Base-by-base conservation (phyloP, 1,284 basidiomycete species). In the Cryptococcus neoformans region DNA sequence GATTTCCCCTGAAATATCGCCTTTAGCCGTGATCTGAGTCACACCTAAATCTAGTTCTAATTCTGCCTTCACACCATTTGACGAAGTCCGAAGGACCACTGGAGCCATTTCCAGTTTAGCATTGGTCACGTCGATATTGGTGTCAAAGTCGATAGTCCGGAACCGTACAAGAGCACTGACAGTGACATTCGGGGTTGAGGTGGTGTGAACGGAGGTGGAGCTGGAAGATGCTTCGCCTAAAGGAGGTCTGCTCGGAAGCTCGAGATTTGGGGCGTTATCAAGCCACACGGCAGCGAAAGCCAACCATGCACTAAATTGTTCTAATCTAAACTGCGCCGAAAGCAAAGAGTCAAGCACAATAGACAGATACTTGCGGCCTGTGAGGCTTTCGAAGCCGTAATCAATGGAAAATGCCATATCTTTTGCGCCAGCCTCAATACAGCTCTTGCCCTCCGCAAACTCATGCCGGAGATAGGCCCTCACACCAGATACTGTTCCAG, bases 401-500 rank as follows among this genome's bases (percentile, higher is more conserved):
- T 66, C 59, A 8, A 73, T 53, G 3, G 71, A 66, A 56, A 75
- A 75, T 2, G 67, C 67, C 60, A 77, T 53, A 56, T 76, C 74
- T 49, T 72, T 73, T 9, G 73, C 68, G 5, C 73, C 68, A 2
- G 72, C 73, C 45, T 71, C 68, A 44, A 75, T 62, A 51, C 73
- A 74, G 38, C 67, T 71, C 35, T 64, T 60, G 35, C 65, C 68
- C 38, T 71, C 67, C 11, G 68, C 79, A 5, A 83, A 85, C 64
- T 82, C 87, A 56, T 83, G 90, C 60, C 88, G 87, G 40, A 94
- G 80, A 8, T 87, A 85, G 37, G 87, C 79, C 1, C 87, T 87
- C 21, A 94, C 81, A 1, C 90, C 90, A 17, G 85, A 87, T 10
- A 94, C 85, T 47, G 84, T 85, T 4, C 89, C 89, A 0, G 87